phyloP scores from a whole-genome alignment of 805 yeast genomes.

The Zygotorulaspora chibaensis region DNA sequence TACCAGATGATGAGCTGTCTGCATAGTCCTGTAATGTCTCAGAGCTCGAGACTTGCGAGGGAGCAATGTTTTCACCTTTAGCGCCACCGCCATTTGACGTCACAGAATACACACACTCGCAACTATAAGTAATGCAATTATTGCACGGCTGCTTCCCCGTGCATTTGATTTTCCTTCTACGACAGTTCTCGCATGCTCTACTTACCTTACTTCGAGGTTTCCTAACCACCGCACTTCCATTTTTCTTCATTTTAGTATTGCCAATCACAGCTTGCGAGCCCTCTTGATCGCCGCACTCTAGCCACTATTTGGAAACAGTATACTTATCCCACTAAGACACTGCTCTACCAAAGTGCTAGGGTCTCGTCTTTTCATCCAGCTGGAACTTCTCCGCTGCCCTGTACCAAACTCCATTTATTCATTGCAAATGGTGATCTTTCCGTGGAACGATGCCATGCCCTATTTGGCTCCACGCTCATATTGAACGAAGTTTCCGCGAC shows the following conservation, averaged over 20 bases:
- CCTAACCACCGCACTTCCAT: constrained; percentile 4
- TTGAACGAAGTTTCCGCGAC: no score
- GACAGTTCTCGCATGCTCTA: constrained; percentile 33
- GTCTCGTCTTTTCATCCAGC: no score
- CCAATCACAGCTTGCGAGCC: neutral
- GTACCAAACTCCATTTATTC: no score
- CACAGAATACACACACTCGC: constrained; percentile 25
- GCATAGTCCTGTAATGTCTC: neutral
- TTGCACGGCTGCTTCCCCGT: constrained; percentile 34
- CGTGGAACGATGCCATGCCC: no score
- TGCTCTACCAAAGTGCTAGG: neutral
- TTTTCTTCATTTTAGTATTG: neutral
- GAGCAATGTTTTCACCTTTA: neutral
- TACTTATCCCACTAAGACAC: no score
- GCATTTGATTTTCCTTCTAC: constrained; percentile 34
- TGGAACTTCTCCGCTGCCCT: no score
- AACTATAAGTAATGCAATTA: constrained; percentile 30
- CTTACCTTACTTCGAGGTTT: constrained; percentile 21
- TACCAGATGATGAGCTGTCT: neutral
- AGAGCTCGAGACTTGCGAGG: neutral
- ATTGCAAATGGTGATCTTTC: no score
- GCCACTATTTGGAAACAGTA: no score
- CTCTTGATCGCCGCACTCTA: no score
- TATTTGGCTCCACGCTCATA: no score
- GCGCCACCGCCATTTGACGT: neutral